Base-by-base conservation (phyloP, 306 rosid genomes). In the Styphnolobium japonicum region DNA sequence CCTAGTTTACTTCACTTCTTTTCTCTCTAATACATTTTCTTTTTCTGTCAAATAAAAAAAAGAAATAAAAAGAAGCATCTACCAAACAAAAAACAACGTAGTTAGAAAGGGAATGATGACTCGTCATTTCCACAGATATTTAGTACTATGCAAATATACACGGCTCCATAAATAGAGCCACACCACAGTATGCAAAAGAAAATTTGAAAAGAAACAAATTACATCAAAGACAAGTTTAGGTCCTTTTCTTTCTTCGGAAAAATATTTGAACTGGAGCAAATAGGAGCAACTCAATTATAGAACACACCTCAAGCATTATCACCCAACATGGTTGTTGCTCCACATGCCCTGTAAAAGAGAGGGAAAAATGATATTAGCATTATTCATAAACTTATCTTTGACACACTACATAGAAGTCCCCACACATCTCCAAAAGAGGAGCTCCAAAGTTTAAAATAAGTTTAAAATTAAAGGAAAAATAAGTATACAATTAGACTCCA, bases 291-390 rank as follows among this genome's bases (percentile, higher is more conserved):
- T 51, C 67, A 87, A 67, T 67, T 60, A 42, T 43, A 81, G 52
- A 78, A 68, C 79, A 80, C 73, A 95, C 98, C 97, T 95, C 98
- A 23, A 95, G 98, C 98, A 95, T 95, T 80, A 95, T 88, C 15
- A 95, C 98, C 98, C 98, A 95, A 79, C 98, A 92, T 33, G 97
- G 95, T 78, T 92, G 92, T 73, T 87, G 87, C 87, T 91, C 83
- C 80, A 84, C 95, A 37, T 86, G 79, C 81, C 96, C 98, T 95
- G 87, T 63, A 63, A 78, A 75, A 39, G 19, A 39, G 19, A 71
- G 64, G 23, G 56, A 52, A 73, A 42, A 76, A 46, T 37, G n/a
- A 57, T 23, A 67, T 56, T 31, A 82, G 70, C 62, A 62, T 58
- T 11, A 63, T 1, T 25, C 43, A 66, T 67, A 48, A 70, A 21